A percentile compares a stretch with the other conserved stretches of the same genome.
Conservation (phyloP, 2,329 filamentous ascomycete genomes). For the Penicillium sp. region DNA sequence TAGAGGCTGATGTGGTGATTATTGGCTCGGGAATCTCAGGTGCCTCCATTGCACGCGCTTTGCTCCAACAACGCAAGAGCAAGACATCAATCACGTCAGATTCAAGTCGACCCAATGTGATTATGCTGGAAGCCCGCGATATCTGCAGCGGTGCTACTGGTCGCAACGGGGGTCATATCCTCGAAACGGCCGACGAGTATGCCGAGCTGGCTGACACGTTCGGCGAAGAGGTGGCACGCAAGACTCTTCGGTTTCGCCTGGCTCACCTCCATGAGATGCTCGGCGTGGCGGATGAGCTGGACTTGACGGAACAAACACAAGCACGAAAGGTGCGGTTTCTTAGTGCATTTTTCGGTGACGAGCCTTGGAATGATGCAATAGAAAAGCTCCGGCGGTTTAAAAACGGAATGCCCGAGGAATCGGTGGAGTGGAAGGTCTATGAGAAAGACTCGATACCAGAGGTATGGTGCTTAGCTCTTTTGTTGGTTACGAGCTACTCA, state of each 20-base stretch:
- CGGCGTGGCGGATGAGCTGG: slow-evolving; percentile 31
- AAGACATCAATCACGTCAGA: too few relatives aligned
- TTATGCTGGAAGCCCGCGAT: slow-evolving; percentile 33
- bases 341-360: slow-evolving; percentile 25
- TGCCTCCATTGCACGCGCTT: slow-evolving; percentile 28
- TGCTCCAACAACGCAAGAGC: slow-evolving; percentile 24
- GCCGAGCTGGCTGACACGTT: slow-evolving; percentile 15
- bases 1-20: slow-evolving; percentile 26
- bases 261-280: slow-evolving; percentile 36
- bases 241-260: slow-evolving; percentile 38
- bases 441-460: slow-evolving; percentile 20
- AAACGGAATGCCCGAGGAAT: slow-evolving; percentile 24
- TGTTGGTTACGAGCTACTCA: too few relatives aligned
- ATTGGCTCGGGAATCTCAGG: slow-evolving; percentile 38
- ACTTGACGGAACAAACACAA: slow-evolving; percentile 17
- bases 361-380: slow-evolving; percentile 19
- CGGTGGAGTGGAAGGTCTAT: slow-evolving; percentile 23
- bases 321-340: slow-evolving; percentile 27
- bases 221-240: slow-evolving; percentile 29
- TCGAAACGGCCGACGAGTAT: slow-evolving; percentile 26
- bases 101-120: too few relatives aligned
- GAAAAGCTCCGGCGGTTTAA: slow-evolving; percentile 22
- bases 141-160: slow-evolving; percentile 37
- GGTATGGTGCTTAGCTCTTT: slow-evolving; percentile 6
- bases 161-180: slow-evolving; percentile 35